Percentiles rank a stretch among this genome's conserved stretches.
phyloP scores from a whole-genome alignment of 257 asterid species.

The Primulina eburnea region DNA sequence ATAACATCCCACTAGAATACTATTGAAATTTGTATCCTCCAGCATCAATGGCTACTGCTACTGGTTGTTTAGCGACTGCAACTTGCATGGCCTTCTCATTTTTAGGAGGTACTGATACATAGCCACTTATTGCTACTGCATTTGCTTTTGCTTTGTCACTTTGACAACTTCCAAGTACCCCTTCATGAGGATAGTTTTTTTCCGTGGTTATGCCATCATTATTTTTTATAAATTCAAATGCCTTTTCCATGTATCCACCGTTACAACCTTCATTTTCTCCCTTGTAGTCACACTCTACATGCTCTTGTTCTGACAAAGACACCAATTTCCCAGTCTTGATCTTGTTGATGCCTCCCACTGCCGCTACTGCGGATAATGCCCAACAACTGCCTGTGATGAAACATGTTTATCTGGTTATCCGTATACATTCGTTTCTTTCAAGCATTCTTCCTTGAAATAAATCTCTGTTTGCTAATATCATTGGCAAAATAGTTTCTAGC shows the following conservation, averaged over 20 bases:
- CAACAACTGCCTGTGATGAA: conserved; percentile 62
- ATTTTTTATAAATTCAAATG: conserved; percentile 41
- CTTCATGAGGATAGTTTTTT: conserved; percentile 45
- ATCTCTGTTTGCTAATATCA: background rate
- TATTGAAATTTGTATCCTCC: conserved; percentile 38
- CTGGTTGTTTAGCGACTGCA: conserved; percentile 61
- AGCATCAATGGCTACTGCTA: conserved; percentile 62
- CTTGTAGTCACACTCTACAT: conserved; percentile 53
- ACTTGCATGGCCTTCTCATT: conserved; percentile 42
- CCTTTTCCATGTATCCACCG: conserved; percentile 55
- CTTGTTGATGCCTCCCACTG: conserved; percentile 60
- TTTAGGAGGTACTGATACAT: conserved; percentile 29
- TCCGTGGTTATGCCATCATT: conserved; percentile 52
- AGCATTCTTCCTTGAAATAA: background rate
- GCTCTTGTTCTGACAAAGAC: conserved; percentile 66
- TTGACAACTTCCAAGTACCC: conserved; percentile 36
- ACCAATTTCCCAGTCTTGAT: conserved; percentile 56
- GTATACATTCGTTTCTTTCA: background rate
- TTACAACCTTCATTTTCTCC: conserved; percentile 43
- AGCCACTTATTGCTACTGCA: conserved; percentile 47
- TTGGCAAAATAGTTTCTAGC: background rate
- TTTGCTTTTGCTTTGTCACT: conserved; percentile 11
- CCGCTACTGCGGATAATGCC: conserved; percentile 77
- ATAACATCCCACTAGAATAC: conserved; percentile 50
- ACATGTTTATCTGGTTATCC: conserved; percentile 7